Evolutionary conservation across 805 yeast species (phyloP), one percentile per base, ranked within the genome.

Genomic region (Saccharomycopsis sp.): DNA sequence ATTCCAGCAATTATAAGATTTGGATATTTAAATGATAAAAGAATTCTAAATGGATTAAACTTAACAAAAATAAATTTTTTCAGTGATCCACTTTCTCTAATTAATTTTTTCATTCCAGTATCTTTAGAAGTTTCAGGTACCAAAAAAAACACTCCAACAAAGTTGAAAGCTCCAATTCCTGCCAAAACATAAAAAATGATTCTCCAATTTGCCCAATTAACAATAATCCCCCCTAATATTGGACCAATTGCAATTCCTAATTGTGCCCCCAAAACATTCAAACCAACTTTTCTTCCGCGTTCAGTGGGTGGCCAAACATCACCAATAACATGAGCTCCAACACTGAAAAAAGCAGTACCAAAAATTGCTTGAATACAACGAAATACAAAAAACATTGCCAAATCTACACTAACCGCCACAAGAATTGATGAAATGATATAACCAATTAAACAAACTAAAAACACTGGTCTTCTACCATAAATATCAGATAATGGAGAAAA

Each of bases 221-320:
- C 67, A 31, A 72, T 62, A 15, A 71, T 47, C 12, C 77, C 79
- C 13, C 78, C 79, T 9, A 70, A 26, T 4, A 71, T 65, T 3
- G 76, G 72, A 0, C 75, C 76, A 31, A 70, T 39, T 2, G 74
- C 69, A 4, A 76, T 70, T 0, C 78, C 80, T 1, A 71, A 38
- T 47, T 72, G 78, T 1, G 74, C 59, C 0, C 79, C 79, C 9
- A 62, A 50, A 3, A 74, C 54, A 9, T 66, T 58, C 58, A 67
- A 59, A 2, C 74, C 67, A 66, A 72, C 65, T 1, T 70, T 72
- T 8, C 56, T 57, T 2, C 77, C 79, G 49, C 80, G 55, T 47
- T 69, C 65, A 15, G 60, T 61, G 0, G 78, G 78, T 4, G 54
- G 55, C 50, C 63, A 70, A 30, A 72, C 61, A 51, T 73, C 80